phyloP scores from a whole-genome alignment of 2,329 filamentous ascomycete genomes.

The Arachnomyces sp. region DNA sequence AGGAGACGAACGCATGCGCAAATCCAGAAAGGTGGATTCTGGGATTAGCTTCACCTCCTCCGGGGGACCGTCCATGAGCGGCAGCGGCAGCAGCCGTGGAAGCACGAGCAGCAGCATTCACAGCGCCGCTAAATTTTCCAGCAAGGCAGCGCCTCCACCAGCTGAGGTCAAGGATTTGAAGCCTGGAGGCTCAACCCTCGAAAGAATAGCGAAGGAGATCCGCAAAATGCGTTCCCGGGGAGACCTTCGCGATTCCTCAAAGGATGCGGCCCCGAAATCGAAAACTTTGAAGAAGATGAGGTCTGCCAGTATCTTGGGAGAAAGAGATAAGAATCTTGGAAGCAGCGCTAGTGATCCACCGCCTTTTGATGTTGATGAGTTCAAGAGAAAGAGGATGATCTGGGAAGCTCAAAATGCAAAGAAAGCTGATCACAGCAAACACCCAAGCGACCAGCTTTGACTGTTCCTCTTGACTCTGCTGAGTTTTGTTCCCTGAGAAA shows the following conservation, averaged over 20 bases:
- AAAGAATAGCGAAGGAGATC: slow-evolving; percentile 53
- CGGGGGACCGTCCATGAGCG: slow-evolving; percentile 30
- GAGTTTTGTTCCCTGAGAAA: no score
- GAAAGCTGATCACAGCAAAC: slow-evolving; percentile 19
- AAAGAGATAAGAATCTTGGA: slow-evolving; percentile 19
- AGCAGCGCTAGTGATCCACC: slow-evolving; percentile 30
- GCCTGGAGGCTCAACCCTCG: slow-evolving; percentile 44
- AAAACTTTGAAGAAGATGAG: slow-evolving; percentile 29
- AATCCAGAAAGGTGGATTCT: slow-evolving; percentile 54
- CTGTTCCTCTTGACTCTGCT: no score
- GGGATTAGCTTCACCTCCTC: slow-evolving; percentile 52
- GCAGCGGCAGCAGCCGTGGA: slow-evolving; percentile 24
- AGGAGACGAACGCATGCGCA: slow-evolving; percentile 28
- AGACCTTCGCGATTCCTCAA: slow-evolving; percentile 41
- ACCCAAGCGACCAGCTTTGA: no score
- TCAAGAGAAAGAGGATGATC: slow-evolving; percentile 40
- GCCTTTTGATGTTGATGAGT: slow-evolving; percentile 43
- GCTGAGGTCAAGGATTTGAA: slow-evolving; percentile 10
- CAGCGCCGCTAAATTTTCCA: slow-evolving; percentile 15
- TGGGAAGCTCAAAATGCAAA: slow-evolving; percentile 40
- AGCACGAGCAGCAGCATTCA: slow-evolving; percentile 21
- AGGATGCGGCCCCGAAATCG: slow-evolving; percentile 17
- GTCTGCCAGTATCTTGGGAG: slow-evolving; percentile 23
- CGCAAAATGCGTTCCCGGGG: slow-evolving; percentile 50
- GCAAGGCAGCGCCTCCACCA: slow-evolving; percentile 6